Evolutionary conservation across 495 filamentous ascomycete genomes (phyloP).

Genomic region (Penicillium odoratum): DNA sequence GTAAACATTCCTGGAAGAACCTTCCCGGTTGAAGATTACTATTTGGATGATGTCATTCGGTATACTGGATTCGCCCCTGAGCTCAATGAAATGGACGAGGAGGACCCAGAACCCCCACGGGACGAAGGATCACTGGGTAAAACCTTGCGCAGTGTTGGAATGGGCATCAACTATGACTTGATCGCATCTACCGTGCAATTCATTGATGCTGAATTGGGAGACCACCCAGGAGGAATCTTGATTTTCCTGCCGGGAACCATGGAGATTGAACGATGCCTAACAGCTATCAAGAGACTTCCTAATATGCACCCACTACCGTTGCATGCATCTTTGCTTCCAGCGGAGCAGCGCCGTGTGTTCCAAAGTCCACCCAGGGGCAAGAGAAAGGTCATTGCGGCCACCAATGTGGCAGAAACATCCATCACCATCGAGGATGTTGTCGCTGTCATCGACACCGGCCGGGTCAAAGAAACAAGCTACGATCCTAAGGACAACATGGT

Average conservation of each 20-base stretch:
- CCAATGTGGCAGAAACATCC: constrained; percentile 96
- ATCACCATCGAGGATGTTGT: constrained; percentile 98
- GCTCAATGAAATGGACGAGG: constrained; percentile 33
- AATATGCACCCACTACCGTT: constrained; percentile 80
- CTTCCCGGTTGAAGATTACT: constrained; percentile 85
- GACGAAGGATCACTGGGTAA: constrained; percentile 57
- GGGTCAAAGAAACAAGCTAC: constrained; percentile 95
- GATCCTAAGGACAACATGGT: constrained; percentile 93
- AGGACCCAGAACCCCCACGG: constrained; percentile 32
- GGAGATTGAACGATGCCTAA: constrained; percentile 83
- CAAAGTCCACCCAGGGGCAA: constrained; percentile 70
- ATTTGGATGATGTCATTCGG: constrained; percentile 83
- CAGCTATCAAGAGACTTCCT: constrained; percentile 64
- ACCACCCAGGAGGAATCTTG: constrained; percentile 78
- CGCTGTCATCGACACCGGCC: constrained; percentile 91
- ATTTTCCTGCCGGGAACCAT: constrained; percentile 86
- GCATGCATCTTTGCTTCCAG: constrained; percentile 85
- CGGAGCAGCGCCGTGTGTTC: constrained; percentile 87
- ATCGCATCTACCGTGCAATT: constrained; percentile 73
- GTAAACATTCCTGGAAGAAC: constrained; percentile 89
- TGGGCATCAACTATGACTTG: constrained; percentile 90
- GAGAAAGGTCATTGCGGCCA: constrained; percentile 89
- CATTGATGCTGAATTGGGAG: constrained; percentile 73
- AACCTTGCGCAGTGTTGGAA: constrained; percentile 71
- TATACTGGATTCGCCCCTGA: constrained; percentile 70